Percentiles rank a stretch among this genome's conserved stretches.
phyloP scores from a whole-genome alignment of 495 filamentous ascomycete genomes.

The Penicillium simplicissimum region DNA sequence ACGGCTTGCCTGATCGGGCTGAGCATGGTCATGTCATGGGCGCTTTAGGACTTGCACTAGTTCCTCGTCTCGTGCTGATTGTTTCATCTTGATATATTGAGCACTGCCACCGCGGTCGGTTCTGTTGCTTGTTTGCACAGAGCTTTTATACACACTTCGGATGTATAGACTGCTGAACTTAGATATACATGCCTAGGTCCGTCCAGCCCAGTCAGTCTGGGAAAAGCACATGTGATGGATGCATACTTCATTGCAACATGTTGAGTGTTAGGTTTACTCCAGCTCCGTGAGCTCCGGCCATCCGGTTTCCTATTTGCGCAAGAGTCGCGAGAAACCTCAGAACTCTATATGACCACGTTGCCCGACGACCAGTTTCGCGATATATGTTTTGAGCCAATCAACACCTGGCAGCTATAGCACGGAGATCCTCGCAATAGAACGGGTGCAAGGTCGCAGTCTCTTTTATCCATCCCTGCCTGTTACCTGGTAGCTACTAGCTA shows the following conservation, averaged over 20 bases:
- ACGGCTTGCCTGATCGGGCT: neutral
- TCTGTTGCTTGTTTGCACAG: neutral
- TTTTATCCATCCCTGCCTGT: no score
- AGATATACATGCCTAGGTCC: neutral
- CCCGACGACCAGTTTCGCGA: neutral
- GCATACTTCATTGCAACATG: neutral
- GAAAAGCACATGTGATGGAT: neutral
- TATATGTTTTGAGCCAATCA: neutral
- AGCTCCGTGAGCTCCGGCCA: neutral
- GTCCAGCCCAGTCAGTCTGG: neutral
- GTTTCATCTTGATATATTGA: conserved; percentile 4
- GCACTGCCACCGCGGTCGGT: neutral
- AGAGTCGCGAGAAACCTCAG: neutral
- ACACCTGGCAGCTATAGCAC: neutral
- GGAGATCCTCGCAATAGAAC: neutral
- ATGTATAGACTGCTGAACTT: neutral
- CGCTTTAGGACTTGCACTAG: conserved; percentile 2
- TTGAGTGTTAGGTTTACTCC: neutral
- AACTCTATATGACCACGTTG: conserved; percentile 4
- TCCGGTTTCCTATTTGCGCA: neutral
- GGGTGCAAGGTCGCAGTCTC: neutral
- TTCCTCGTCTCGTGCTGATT: conserved; percentile 1
- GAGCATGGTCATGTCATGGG: conserved; percentile 2
- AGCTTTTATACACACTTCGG: neutral
- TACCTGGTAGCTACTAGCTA: no score